Evolutionary conservation across 2,329 filamentous ascomycete genomes (phyloP).

Genomic region (Pestalotiopsis fici): DNA sequence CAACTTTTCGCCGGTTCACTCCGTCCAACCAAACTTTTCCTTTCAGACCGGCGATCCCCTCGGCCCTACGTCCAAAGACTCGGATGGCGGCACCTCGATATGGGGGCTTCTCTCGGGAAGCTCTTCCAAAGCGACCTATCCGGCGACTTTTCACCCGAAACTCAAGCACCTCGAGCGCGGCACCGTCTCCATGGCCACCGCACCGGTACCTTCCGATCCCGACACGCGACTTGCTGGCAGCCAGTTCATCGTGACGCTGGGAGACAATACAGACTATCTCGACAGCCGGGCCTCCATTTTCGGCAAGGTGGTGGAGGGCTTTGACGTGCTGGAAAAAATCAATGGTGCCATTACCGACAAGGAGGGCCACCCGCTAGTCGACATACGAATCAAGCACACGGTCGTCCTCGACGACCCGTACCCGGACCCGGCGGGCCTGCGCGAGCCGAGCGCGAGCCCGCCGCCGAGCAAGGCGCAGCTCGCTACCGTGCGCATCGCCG

Average conservation of each 20-base stretch:
- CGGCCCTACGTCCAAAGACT: constrained; percentile 79
- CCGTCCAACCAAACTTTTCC: constrained; percentile 91
- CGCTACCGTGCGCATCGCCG: constrained; percentile 86
- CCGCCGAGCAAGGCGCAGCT: constrained; percentile 82
- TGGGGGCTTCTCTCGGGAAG: constrained; percentile 76
- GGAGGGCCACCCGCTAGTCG: constrained; percentile 83
- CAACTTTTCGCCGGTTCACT: constrained; percentile 93
- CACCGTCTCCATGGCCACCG: constrained; percentile 97
- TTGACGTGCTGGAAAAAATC: constrained; percentile 91
- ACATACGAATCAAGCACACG: constrained; percentile 93
- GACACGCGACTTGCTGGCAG: constrained; percentile 83
- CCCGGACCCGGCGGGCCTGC: constrained; percentile 74
- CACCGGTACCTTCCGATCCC: constrained; percentile 71
- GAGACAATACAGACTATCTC: constrained; percentile 84
- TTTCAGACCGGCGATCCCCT: constrained; percentile 96
- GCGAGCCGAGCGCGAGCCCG: constrained; percentile 79
- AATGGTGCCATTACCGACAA: constrained; percentile 88
- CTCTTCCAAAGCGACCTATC: constrained; percentile 73
- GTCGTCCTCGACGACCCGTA: constrained; percentile 91
- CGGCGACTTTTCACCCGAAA: constrained; percentile 82
- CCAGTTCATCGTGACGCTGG: constrained; percentile 92
- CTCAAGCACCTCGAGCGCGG: constrained; percentile 87
- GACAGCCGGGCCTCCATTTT: constrained; percentile 96
- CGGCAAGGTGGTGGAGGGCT: constrained; percentile 92
- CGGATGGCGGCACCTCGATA: constrained; percentile 90